Conservation (phyloP, 2,329 filamentous ascomycete species). For the Calonectria pseudoreteaudii region DNA sequence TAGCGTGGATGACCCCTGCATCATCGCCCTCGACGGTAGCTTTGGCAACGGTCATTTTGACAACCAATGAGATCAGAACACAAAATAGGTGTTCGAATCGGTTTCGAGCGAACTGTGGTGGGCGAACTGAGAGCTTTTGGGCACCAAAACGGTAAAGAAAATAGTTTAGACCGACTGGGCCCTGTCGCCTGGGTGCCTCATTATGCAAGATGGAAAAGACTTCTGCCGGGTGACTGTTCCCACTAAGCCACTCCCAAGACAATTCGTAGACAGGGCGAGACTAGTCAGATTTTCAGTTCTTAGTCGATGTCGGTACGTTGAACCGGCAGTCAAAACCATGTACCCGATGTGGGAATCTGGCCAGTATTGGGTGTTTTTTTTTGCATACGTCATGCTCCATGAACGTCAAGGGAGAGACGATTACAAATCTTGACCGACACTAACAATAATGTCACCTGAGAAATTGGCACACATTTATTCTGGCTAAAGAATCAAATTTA, state of each 20-base stretch:
- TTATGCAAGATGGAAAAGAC: conserved; percentile 8
- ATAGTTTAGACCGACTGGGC: not conserved
- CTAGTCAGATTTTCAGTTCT: not conserved
- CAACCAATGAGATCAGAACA: not conserved
- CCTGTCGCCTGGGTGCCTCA: not conserved
- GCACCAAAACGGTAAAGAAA: not conserved
- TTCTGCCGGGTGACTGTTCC: conserved; percentile 6
- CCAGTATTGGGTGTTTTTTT: not conserved
- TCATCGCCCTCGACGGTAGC: not conserved
- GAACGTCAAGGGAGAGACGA: not conserved
- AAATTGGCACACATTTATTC: not conserved
- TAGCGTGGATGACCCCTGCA: not conserved
- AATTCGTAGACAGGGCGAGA: not conserved
- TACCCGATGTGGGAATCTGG: not conserved
- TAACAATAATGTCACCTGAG: not conserved
- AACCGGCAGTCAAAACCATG: not conserved
- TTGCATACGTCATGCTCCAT: not conserved
- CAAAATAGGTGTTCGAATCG: not conserved
- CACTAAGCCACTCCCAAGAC: not conserved
- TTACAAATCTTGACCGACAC: not conserved
- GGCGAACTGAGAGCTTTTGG: not conserved
- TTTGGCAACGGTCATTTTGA: not conserved
- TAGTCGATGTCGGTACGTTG: not conserved
- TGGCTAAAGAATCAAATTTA: not conserved
- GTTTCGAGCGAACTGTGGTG: not conserved